Evolutionary conservation across 2,329 filamentous ascomycete species (phyloP).

Genomic region (Colletotrichum endophyticum): DNA sequence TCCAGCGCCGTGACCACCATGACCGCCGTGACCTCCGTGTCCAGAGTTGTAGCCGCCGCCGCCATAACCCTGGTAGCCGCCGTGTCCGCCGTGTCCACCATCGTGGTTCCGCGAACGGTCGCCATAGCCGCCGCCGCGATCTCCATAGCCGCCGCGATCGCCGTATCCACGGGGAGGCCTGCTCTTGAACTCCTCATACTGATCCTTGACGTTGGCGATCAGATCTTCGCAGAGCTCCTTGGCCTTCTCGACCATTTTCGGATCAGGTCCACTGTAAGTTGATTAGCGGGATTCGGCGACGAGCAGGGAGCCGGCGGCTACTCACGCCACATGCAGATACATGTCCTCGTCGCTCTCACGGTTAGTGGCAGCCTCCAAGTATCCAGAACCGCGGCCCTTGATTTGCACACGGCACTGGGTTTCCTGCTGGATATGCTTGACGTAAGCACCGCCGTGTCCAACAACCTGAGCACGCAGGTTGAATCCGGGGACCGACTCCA

Average conservation of each 20-base stretch:
- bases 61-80: constrained; percentile 40
- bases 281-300: constrained; percentile 33
- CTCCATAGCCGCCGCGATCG: constrained; percentile 35
- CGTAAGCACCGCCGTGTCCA: constrained; percentile 90
- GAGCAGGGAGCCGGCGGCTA: not conserved
- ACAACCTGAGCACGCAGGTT: constrained; percentile 97
- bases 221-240: constrained; percentile 91
- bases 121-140: constrained; percentile 43
- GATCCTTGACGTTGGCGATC: constrained; percentile 82
- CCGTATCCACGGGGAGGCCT: constrained; percentile 73
- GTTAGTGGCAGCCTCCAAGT: constrained; percentile 87
- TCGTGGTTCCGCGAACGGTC: constrained; percentile 43
- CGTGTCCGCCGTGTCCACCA: constrained; percentile 39
- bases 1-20: constrained; percentile 20
- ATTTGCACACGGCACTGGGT: constrained; percentile 97
- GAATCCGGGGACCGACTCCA: constrained; percentile 92
- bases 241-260: constrained; percentile 82
- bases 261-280: constrained; percentile 76
- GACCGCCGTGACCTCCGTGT: constrained; percentile 35
- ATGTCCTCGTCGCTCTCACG: constrained; percentile 93
- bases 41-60: constrained; percentile 17
- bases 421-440: constrained; percentile 97
- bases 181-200: constrained; percentile 91
- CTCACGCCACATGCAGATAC: constrained; percentile 93
- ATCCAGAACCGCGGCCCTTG: constrained; percentile 94